Evolutionary conservation across 257 asterid species (phyloP).

Genomic region (Primulina eburnea): DNA sequence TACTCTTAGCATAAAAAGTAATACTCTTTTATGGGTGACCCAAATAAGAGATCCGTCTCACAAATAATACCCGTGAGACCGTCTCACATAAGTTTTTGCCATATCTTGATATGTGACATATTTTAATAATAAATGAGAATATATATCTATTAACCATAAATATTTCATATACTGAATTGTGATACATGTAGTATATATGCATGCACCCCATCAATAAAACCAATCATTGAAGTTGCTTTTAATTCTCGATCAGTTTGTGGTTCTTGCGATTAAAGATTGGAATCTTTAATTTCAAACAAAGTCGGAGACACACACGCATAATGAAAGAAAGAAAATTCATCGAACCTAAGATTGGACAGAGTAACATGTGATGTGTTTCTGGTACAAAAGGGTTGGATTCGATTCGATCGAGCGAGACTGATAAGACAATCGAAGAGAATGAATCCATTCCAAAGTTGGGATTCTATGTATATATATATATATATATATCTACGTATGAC

Average conservation of each 20-base stretch:
- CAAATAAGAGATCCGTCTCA: too few species aligned
- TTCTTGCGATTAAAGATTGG: constrained; percentile 17
- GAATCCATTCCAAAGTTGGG: background rate
- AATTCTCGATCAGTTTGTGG: constrained; percentile 14
- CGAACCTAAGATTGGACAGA: constrained; percentile 26
- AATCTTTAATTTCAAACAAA: constrained; percentile 11
- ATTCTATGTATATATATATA: too few species aligned
- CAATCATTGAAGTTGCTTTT: background rate
- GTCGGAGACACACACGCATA: background rate
- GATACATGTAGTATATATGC: too few species aligned
- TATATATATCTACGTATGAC: background rate
- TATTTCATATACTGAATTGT: too few species aligned
- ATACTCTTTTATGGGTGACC: too few species aligned
- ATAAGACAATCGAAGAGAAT: constrained; percentile 4
- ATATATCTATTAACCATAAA: too few species aligned
- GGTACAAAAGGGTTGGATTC: constrained; percentile 5
- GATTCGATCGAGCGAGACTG: constrained; percentile 17
- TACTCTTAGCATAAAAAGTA: too few species aligned
- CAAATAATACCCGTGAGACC: too few species aligned
- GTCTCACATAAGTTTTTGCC: too few species aligned
- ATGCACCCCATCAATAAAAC: too few species aligned
- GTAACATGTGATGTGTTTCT: constrained; percentile 9
- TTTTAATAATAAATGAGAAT: too few species aligned
- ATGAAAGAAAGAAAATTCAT: constrained; percentile 22
- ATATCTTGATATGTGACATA: too few species aligned